Base-by-base conservation (phyloP, 2,329 filamentous ascomycete genomes). In the Dactylellina drechsleri region DNA sequence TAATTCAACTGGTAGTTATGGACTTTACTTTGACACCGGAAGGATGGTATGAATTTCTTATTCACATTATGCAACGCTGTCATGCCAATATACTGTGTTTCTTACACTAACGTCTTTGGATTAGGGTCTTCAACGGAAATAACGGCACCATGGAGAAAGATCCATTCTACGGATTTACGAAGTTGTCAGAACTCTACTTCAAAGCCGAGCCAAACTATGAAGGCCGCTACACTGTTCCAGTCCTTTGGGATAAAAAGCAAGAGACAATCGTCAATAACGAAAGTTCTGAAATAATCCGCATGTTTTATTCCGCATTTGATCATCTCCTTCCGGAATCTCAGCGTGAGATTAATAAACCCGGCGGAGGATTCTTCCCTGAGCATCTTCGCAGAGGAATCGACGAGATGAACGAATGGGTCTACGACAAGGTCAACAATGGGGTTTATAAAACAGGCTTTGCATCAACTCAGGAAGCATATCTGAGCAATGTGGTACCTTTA, bases 261-360 rank as follows among this genome's bases (percentile, higher is more conserved):
- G 86, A 89, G 79, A 87, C 84, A 36, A 96, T 97, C 80, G 93
- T 97, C 76, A 95, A 87, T 87, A 97, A 97, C 79, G 93, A 97
- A 86, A 92, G 91, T 82, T 89, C 89, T 77, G 93, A 97, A 84
- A 97, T 97, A 81, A 89, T 97, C 81, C 89, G 93, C 80, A 96
- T 97, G 91, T 85, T 97, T 76, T 91, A 91, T 80, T 86, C 86
- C 47, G 91, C 88, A 81, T 98, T 98, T 80, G 89, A 98, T 81
- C 85, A 87, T 77, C 80, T 92, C 4, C 64, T 75, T 13, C 71
- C 71, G 1, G 58, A 68, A 54, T 47, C 43, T 81, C 93, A 31
- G 86, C 86, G 0, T 84, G 86, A 3, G 81, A 89, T 80, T 86
- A 87, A 81, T 86, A 86, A 68, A 28, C 18, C 60, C 2, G 53